Conservation (phyloP, 2,329 filamentous ascomycete species). For the Cadophora malorum region DNA sequence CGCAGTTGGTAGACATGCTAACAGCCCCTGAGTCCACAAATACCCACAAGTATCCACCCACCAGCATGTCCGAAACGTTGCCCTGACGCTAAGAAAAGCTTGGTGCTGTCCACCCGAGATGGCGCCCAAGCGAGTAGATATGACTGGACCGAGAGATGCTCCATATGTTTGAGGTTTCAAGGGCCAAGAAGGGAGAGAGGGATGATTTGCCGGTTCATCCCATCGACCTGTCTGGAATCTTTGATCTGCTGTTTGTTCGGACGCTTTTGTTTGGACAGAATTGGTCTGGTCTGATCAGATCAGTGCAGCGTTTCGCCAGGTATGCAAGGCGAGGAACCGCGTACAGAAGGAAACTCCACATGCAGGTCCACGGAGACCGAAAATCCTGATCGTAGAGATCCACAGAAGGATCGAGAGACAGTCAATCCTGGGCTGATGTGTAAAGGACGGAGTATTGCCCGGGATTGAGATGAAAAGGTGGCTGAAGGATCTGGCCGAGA, state of each 20-base stretch:
- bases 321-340: not conserved
- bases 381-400: not conserved
- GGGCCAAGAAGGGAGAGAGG: not conserved
- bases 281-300: not conserved
- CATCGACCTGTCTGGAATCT: slow-evolving; percentile 9
- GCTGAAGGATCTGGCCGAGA: slow-evolving; percentile 7
- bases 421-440: not conserved
- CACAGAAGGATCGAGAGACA: not conserved
- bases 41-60: not conserved
- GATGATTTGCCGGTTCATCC: slow-evolving; percentile 15
- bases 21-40: not conserved
- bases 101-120: slow-evolving; percentile 4
- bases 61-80: not conserved
- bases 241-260: slow-evolving; percentile 8
- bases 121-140: slow-evolving; percentile 1
- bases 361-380: slow-evolving; percentile 8
- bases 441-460: not conserved
- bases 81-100: slow-evolving; percentile 16
- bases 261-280: not conserved
- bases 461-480: slow-evolving; percentile 10
- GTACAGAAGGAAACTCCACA: not conserved
- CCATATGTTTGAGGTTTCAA: slow-evolving; percentile 11
- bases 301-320: not conserved
- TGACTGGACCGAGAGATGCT: not conserved
- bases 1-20: not conserved